phyloP scores from a whole-genome alignment of 164 flowering plant species.

The Magnolia officinalis region DNA sequence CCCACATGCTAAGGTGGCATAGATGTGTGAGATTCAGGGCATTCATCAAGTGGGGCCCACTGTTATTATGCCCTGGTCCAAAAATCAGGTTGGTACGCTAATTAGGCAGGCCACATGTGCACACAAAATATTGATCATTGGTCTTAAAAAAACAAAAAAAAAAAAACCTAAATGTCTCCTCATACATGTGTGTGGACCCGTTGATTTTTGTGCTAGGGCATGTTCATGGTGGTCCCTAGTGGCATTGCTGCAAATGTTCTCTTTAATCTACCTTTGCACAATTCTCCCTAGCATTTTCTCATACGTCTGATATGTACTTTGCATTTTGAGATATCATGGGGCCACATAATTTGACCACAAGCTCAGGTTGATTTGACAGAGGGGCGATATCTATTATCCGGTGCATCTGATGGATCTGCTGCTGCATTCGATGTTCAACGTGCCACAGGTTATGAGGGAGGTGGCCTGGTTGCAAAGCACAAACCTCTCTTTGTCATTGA shows the following conservation, averaged over 20 bases:
- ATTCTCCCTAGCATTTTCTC: neutral
- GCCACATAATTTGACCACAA: slow-evolving; percentile 25
- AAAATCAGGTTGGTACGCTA: no score
- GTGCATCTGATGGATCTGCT: slow-evolving; percentile 88
- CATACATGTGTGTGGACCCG: no score
- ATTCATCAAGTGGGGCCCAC: no score
- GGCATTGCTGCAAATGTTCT: neutral
- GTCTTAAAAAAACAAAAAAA: no score
- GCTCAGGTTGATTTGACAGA: slow-evolving; percentile 94
- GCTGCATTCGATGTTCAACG: slow-evolving; percentile 78
- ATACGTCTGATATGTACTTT: neutral
- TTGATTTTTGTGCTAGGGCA: no score
- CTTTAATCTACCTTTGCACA: neutral
- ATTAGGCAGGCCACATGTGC: no score
- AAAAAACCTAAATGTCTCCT: no score
- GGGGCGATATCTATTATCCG: slow-evolving; percentile 77
- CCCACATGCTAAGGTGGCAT: no score
- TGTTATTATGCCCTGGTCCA: no score
- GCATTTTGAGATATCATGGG: neutral
- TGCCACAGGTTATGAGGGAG: slow-evolving; percentile 52
- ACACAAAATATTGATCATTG: no score
- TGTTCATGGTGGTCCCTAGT: neutral
- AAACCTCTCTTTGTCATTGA: slow-evolving; percentile 51
- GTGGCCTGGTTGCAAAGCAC: slow-evolving; percentile 68
- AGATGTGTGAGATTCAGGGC: no score